phyloP scores from a whole-genome alignment of 257 asterid species.

The Orobanche coerulescens region DNA sequence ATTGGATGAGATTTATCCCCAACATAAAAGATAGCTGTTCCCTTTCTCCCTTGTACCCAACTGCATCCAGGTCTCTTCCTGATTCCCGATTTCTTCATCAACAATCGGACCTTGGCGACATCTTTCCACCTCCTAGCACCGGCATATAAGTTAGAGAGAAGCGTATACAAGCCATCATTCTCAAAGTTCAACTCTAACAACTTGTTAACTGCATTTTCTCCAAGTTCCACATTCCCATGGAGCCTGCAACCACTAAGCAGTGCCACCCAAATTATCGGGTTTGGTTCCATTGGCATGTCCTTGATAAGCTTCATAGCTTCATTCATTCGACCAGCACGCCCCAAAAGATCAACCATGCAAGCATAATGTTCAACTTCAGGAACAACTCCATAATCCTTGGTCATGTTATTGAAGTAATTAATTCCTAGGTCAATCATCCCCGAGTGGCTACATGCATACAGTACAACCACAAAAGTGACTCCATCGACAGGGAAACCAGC shows the following conservation, averaged over 20 bases:
- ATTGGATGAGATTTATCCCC: constrained; percentile 82
- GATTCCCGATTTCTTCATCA: constrained; percentile 72
- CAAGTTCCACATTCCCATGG: constrained; percentile 81
- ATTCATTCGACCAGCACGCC: constrained; percentile 78
- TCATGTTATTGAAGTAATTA: constrained; percentile 57
- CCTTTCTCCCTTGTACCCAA: constrained; percentile 87
- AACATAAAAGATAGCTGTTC: constrained; percentile 56
- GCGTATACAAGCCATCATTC: constrained; percentile 78
- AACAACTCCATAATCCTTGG: constrained; percentile 42
- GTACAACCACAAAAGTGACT: constrained; percentile 69
- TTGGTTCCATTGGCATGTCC: constrained; percentile 67
- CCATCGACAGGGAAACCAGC: constrained; percentile 55
- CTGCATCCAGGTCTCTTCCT: constrained; percentile 91
- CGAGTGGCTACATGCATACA: constrained; percentile 92
- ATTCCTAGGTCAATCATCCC: constrained; percentile 77
- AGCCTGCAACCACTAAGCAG: constrained; percentile 79
- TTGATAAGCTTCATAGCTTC: constrained; percentile 58
- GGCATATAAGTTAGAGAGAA: constrained; percentile 80
- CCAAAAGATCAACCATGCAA: constrained; percentile 79
- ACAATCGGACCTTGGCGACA: constrained; percentile 56
- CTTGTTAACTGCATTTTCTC: constrained; percentile 54
- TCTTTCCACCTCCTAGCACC: constrained; percentile 83
- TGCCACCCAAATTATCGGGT: constrained; percentile 65
- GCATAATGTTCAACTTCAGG: constrained; percentile 80
- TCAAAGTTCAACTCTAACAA: constrained; percentile 58